Evolutionary conservation across 1,139 yeast species (phyloP).

Genomic region (Arxiozyma bovina): DNA sequence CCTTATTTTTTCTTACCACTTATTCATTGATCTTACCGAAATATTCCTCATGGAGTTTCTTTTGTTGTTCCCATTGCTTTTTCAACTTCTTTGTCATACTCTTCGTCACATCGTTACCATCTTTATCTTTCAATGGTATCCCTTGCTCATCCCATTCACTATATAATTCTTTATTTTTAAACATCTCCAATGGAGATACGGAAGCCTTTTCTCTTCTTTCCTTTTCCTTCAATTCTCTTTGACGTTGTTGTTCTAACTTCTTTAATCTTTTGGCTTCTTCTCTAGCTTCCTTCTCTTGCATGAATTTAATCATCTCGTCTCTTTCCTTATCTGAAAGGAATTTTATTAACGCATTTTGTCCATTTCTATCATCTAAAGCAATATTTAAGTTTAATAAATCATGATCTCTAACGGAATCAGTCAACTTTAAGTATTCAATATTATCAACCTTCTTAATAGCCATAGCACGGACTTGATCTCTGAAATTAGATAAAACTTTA

Average conservation of each 20-base stretch:
- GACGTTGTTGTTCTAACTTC: slow-evolving; percentile 35
- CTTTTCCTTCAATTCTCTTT: slow-evolving; percentile 50
- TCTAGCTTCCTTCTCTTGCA: slow-evolving; percentile 51
- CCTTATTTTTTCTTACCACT: neutral
- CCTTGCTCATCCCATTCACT: slow-evolving; percentile 81
- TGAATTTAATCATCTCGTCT: slow-evolving; percentile 48
- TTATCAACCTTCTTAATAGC: slow-evolving; percentile 60
- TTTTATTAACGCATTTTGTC: slow-evolving; percentile 64
- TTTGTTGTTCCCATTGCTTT: slow-evolving; percentile 73
- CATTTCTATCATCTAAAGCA: slow-evolving; percentile 80
- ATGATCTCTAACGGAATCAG: slow-evolving; percentile 51
- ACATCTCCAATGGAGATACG: slow-evolving; percentile 62
- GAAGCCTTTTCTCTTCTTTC: slow-evolving; percentile 65
- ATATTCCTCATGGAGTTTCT: slow-evolving; percentile 69
- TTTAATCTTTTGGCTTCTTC: slow-evolving; percentile 43
- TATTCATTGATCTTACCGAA: slow-evolving; percentile 9
- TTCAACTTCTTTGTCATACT: slow-evolving; percentile 73
- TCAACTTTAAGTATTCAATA: slow-evolving; percentile 46
- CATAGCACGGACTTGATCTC: slow-evolving; percentile 67
- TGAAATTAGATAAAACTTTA: slow-evolving; percentile 64
- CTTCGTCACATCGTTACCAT: slow-evolving; percentile 84
- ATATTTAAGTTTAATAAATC: slow-evolving; percentile 71
- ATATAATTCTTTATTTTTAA: slow-evolving; percentile 45
- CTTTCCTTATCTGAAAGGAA: slow-evolving; percentile 64
- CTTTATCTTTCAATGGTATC: slow-evolving; percentile 63